These are phyloP conservation scores for Yarrowia porcina DNA, from an alignment of 805 yeast species.

Conservation along the genomic window DNA sequence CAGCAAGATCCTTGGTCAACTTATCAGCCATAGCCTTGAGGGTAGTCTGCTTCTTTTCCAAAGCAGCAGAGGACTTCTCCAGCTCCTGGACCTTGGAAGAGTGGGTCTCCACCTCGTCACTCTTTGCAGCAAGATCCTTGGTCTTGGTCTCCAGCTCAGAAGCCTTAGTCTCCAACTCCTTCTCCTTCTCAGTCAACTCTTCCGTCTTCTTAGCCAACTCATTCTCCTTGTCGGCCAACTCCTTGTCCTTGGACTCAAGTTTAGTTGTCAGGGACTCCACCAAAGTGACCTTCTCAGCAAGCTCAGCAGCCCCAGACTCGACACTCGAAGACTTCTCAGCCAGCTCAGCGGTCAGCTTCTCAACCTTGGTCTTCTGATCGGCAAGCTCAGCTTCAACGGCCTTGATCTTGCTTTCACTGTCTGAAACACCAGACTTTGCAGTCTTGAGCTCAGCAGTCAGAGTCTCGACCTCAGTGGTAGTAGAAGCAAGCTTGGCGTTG, in stretches of 20 bases:
- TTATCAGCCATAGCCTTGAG: slow-evolving; percentile 20
- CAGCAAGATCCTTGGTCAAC: slow-evolving; percentile 23
- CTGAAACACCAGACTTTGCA: slow-evolving; percentile 24
- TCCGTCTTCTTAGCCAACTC: not conserved
- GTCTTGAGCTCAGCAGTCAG: not conserved
- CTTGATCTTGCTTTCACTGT: slow-evolving; percentile 26
- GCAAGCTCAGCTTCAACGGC: slow-evolving; percentile 16
- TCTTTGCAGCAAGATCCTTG: not conserved
- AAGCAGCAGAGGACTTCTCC: slow-evolving; percentile 6
- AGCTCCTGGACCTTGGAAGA: slow-evolving; percentile 21
- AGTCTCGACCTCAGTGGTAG: slow-evolving; percentile 18
- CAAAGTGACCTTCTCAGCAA: not conserved
- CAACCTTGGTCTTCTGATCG: slow-evolving; percentile 8
- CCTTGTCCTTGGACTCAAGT: not conserved
- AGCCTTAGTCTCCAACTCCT: not conserved
- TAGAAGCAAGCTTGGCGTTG: slow-evolving; percentile 4
- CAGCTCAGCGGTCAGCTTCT: not conserved
- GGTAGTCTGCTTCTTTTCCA: not conserved
- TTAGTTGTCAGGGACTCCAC: not conserved
- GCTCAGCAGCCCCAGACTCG: not conserved
- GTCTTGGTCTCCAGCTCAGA: not conserved
- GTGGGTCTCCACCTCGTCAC: not conserved
- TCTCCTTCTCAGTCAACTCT: not conserved
- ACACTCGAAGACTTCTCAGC: not conserved
- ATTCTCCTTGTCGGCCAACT: not conserved